These are phyloP conservation scores for Coleophoma cylindrospora DNA, from an alignment of 2,329 filamentous ascomycete genomes.

Conservation along the genomic window DNA sequence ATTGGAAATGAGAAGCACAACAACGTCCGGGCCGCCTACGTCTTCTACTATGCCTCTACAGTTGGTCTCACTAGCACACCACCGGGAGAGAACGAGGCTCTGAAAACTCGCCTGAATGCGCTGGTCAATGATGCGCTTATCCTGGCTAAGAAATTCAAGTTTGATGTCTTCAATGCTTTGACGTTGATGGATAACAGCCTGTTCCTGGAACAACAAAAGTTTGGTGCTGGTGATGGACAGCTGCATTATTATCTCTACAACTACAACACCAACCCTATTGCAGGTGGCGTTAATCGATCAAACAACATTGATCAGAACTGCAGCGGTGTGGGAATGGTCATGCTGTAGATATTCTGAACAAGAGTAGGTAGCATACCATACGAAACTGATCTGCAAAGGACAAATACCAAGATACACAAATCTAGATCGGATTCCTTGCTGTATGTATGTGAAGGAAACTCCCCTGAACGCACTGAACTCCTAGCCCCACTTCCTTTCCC, in stretches of 20 bases:
- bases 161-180: conserved; percentile 96
- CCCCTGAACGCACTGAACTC: too few species aligned
- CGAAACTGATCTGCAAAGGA: too few species aligned
- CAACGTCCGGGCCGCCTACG: conserved; percentile 82
- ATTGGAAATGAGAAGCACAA: conserved; percentile 77
- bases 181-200: conserved; percentile 91
- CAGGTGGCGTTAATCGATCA: conserved; percentile 75
- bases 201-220: conserved; percentile 91
- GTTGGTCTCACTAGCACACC: conserved; percentile 53
- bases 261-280: conserved; percentile 81
- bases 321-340: conserved; percentile 86
- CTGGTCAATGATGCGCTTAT: conserved; percentile 84
- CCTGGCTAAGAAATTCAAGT: conserved; percentile 74
- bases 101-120: conserved; percentile 75
- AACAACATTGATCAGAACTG: conserved; percentile 74
- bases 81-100: conserved; percentile 46
- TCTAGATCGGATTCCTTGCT: not conserved
- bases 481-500: too few species aligned
- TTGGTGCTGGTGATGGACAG: conserved; percentile 89
- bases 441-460: too few species aligned
- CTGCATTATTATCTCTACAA: conserved; percentile 98
- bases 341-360: conserved; percentile 45
- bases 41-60: conserved; percentile 95
- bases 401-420: not conserved
- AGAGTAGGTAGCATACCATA: too few species aligned